Percentiles rank a stretch among this genome's conserved stretches.
phyloP scores from a whole-genome alignment of 345 rosid genomes.

The Mallotus nudiflorus region DNA sequence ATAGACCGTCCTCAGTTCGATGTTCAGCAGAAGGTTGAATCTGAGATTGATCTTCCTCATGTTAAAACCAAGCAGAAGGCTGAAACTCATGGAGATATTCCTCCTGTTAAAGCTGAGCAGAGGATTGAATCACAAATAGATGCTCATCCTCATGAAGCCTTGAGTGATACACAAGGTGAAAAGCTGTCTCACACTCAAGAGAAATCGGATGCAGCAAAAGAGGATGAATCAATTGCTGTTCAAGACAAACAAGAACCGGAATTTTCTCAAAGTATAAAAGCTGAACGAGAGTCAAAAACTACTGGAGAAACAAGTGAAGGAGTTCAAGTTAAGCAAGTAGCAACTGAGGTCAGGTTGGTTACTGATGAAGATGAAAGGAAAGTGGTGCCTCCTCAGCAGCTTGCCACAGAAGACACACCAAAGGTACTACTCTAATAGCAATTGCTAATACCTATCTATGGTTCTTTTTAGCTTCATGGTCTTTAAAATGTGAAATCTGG shows the following conservation, averaged over 20 bases:
- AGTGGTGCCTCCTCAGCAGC: conserved; percentile 19
- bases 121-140: conserved; percentile 12
- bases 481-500: not conserved
- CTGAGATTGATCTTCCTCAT: conserved; percentile 14
- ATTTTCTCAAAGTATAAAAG: conserved; percentile 28
- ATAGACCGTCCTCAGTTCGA: conserved; percentile 10
- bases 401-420: conserved; percentile 19
- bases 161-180: conserved; percentile 25
- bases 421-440: conserved; percentile 40
- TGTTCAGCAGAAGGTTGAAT: conserved; percentile 34
- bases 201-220: conserved; percentile 35
- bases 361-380: conserved; percentile 28
- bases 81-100: conserved; percentile 25
- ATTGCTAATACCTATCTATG: not conserved
- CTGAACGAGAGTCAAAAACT: conserved; percentile 36
- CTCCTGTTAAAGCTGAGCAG: conserved; percentile 10
- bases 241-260: conserved; percentile 31
- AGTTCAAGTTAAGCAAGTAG: conserved; percentile 26
- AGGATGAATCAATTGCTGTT: conserved; percentile 32
- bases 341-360: conserved; percentile 26
- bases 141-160: conserved; percentile 33
- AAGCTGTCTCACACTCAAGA: conserved; percentile 29
- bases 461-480: not conserved
- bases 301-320: conserved; percentile 38
- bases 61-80: conserved; percentile 16